phyloP scores from a whole-genome alignment of 805 yeast species.

The Vanderwaltozyma polyspora region DNA sequence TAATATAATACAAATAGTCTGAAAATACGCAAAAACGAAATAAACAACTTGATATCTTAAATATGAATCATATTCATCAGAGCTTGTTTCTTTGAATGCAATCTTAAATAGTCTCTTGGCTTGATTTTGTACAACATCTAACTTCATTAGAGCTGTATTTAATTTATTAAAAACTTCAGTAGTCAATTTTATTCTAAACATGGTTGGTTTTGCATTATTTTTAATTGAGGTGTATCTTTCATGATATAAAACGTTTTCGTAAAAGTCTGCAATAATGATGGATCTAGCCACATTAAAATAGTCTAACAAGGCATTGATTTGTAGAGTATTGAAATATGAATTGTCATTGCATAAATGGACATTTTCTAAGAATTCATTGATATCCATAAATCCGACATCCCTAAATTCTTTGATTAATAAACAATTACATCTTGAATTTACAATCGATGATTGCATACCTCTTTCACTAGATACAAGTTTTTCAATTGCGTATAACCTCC shows the following conservation, averaged over 20 bases:
- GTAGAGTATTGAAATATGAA: slow-evolving; percentile 7
- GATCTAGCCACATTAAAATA: slow-evolving; percentile 15
- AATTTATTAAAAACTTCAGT: slow-evolving; percentile 12
- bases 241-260: slow-evolving; percentile 13
- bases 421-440: slow-evolving; percentile 16
- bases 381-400: slow-evolving; percentile 17
- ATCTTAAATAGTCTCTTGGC: slow-evolving; percentile 12
- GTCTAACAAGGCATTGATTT: slow-evolving; percentile 5
- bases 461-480: slow-evolving; percentile 7
- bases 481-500: slow-evolving; percentile 22
- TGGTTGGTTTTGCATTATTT: slow-evolving; percentile 16
- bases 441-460: slow-evolving; percentile 15
- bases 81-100: slow-evolving; percentile 3
- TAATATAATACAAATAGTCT: slow-evolving; percentile 5
- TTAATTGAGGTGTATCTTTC: slow-evolving; percentile 21
- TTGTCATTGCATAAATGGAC: slow-evolving; percentile 3
- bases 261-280: slow-evolving; percentile 14
- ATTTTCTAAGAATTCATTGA: slow-evolving; percentile 9
- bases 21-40: slow-evolving; percentile 12
- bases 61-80: not conserved
- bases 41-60: not conserved
- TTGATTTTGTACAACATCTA: slow-evolving; percentile 16
- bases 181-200: slow-evolving; percentile 9
- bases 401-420: slow-evolving; percentile 18
- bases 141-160: slow-evolving; percentile 6